Evolutionary conservation across 345 rosid species (phyloP).

Genomic region (Hibiscus tridactylites): DNA sequence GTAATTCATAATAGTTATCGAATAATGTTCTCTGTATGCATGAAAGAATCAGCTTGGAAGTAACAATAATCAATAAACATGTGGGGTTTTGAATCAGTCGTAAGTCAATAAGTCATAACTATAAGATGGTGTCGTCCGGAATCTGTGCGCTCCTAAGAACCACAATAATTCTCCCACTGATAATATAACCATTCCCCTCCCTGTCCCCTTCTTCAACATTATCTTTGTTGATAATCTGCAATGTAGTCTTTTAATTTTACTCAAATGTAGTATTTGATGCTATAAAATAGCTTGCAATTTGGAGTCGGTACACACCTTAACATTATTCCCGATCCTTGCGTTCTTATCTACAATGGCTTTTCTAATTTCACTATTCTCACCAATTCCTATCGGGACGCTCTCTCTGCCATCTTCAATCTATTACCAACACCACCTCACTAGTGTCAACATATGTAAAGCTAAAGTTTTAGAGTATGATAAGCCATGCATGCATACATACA

Average conservation of each 20-base stretch:
- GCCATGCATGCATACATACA: not conserved
- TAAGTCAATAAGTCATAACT: conserved; percentile 19
- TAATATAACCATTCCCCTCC: conserved; percentile 58
- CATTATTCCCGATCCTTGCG: conserved; percentile 75
- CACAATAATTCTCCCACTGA: conserved; percentile 61
- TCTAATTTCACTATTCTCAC: conserved; percentile 45
- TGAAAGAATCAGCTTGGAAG: too few relatives aligned
- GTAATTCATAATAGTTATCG: too few relatives aligned
- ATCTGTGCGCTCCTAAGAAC: conserved; percentile 50
- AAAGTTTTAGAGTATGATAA: not conserved
- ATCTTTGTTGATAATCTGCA: conserved; percentile 61
- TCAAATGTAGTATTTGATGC: too few relatives aligned
- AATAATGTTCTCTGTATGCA: too few relatives aligned
- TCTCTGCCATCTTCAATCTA: not conserved
- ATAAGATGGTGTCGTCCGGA: conserved; percentile 41
- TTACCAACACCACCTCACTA: not conserved
- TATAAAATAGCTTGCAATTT: too few relatives aligned
- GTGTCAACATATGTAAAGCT: not conserved
- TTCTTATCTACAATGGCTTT: conserved; percentile 71
- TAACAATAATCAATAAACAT: too few relatives aligned
- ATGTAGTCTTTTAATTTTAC: too few relatives aligned
- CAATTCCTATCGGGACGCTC: conserved; percentile 55
- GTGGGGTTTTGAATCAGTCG: not conserved
- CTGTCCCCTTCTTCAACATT: conserved; percentile 54
- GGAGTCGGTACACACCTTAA: conserved; percentile 17